Percentiles rank a stretch among this genome's conserved stretches.
phyloP scores from a whole-genome alignment of 441 rosid genomes.

The Metrosideros polymorpha region DNA sequence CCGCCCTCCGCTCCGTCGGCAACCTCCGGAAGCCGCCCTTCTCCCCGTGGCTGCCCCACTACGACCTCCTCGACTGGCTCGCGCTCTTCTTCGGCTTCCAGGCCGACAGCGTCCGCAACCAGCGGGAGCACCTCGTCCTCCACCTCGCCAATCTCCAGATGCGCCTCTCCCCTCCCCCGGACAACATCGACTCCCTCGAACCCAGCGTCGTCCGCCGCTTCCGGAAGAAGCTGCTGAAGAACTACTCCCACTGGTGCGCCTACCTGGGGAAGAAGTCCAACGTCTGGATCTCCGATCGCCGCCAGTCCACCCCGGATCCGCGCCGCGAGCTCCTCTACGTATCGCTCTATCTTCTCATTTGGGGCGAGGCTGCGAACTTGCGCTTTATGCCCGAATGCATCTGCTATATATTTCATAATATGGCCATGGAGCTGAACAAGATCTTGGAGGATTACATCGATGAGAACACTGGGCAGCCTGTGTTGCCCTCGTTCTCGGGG shows the following conservation, averaged over 20 bases:
- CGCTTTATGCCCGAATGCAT: conserved; percentile 88
- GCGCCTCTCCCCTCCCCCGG: conserved; percentile 87
- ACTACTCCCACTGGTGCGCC: conserved; percentile 79
- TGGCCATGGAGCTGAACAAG: conserved; percentile 82
- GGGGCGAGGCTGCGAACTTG: conserved; percentile 89
- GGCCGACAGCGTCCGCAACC: conserved; percentile 65
- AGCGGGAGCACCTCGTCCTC: conserved; percentile 78
- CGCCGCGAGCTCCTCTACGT: conserved; percentile 75
- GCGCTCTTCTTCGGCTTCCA: conserved; percentile 76
- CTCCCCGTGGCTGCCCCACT: conserved; percentile 50
- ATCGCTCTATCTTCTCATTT: conserved; percentile 59
- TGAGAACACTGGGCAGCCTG: conserved; percentile 82
- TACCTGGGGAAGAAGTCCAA: conserved; percentile 67
- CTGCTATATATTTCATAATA: conserved; percentile 70
- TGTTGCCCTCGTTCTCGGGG: conserved; percentile 59
- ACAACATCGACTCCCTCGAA: conserved; percentile 72
- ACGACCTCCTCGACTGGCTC: conserved; percentile 80
- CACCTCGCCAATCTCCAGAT: conserved; percentile 92
- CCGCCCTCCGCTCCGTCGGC: conserved; percentile 67
- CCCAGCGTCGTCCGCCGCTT: conserved; percentile 53
- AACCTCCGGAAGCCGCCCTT: conserved; percentile 63
- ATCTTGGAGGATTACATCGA: conserved; percentile 76
- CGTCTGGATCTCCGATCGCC: conserved; percentile 82
- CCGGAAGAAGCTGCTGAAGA: conserved; percentile 54
- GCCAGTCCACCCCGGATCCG: conserved; percentile 37